phyloP scores from a whole-genome alignment of 306 rosid genomes.

The Mimosa bimucronata region DNA sequence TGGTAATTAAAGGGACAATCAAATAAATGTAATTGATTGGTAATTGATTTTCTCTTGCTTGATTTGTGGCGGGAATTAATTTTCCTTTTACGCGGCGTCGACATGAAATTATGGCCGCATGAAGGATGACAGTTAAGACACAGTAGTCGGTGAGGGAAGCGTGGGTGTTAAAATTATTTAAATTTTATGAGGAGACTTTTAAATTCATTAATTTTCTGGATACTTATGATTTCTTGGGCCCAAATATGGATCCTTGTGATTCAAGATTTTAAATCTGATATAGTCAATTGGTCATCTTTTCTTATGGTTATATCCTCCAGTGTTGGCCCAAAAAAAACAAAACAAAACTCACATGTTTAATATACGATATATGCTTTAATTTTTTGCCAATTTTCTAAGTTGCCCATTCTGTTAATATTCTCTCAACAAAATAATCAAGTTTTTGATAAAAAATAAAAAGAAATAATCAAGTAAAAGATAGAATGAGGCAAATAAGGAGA shows the following conservation, averaged over 20 bases:
- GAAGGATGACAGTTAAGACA: background rate
- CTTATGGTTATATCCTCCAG: too few relatives aligned
- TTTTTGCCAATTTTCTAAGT: too few relatives aligned
- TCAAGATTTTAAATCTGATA: background rate
- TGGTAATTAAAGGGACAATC: background rate
- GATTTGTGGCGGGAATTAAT: background rate
- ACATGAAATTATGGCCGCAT: background rate
- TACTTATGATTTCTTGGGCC: background rate
- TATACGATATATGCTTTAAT: too few relatives aligned
- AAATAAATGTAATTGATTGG: background rate
- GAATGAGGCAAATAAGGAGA: too few relatives aligned
- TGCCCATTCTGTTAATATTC: too few relatives aligned
- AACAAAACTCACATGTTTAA: too few relatives aligned
- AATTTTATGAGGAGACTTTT: too few relatives aligned
- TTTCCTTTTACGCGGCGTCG: conserved; percentile 3
- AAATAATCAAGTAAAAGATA: too few relatives aligned
- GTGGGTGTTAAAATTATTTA: background rate
- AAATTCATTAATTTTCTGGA: background rate
- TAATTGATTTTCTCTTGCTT: background rate
- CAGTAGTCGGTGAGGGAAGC: background rate
- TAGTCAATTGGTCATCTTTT: too few relatives aligned
- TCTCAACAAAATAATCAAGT: too few relatives aligned
- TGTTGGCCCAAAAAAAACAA: too few relatives aligned
- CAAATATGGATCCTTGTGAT: background rate
- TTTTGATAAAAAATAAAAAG: too few relatives aligned